These are phyloP conservation scores for Picea abies DNA, from an alignment of 83 land plant genomes.

Conservation along the genomic window DNA sequence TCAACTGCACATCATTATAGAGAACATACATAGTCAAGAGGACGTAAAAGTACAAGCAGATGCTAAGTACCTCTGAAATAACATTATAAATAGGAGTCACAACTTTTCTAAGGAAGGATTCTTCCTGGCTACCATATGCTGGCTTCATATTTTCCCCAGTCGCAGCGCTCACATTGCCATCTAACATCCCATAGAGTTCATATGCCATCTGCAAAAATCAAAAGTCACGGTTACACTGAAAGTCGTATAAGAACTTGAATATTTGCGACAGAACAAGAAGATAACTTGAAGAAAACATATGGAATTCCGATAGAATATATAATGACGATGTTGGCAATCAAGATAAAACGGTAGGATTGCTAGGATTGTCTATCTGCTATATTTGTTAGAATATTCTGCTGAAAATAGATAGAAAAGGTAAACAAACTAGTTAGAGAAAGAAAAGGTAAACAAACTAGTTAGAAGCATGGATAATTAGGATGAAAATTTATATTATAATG, in stretches of 20 bases:
- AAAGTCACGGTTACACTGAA: not conserved
- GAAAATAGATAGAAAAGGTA: no score
- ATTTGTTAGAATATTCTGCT: not conserved
- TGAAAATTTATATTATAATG: no score
- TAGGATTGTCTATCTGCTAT: not conserved
- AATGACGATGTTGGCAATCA: not conserved
- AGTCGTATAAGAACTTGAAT: not conserved
- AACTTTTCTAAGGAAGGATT: slow-evolving; percentile 78
- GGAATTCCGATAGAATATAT: not conserved
- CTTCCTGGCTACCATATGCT: slow-evolving; percentile 75
- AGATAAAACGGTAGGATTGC: not conserved
- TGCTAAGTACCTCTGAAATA: slow-evolving; percentile 61
- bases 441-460: no score
- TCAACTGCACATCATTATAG: not conserved
- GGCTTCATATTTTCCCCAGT: slow-evolving; percentile 74
- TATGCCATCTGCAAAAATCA: slow-evolving; percentile 80
- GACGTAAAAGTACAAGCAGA: not conserved
- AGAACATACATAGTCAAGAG: not conserved
- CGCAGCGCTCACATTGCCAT: slow-evolving; percentile 51
- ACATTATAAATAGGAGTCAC: slow-evolving; percentile 83
- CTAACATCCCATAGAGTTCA: slow-evolving; percentile 72
- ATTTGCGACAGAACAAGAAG: not conserved
- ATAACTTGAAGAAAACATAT: not conserved
- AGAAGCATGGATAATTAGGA: no score
- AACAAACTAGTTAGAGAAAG: no score